Evolutionary conservation across 495 filamentous ascomycete genomes (phyloP).

Genomic region (Penicillium paradoxum): DNA sequence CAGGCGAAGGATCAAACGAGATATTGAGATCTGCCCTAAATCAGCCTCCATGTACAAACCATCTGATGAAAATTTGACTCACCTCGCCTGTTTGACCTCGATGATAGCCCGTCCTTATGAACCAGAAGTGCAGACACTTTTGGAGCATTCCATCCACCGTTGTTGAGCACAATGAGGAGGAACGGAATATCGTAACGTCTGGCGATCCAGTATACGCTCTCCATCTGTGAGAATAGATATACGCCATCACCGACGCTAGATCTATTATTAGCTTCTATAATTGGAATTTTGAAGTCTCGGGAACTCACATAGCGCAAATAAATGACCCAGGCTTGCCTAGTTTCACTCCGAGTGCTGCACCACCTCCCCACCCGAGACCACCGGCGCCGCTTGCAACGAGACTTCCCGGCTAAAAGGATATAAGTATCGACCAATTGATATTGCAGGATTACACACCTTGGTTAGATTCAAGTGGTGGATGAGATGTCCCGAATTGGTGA

Average conservation of each 20-base stretch:
- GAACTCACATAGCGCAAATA: conserved; percentile 22
- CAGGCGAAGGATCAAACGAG: conserved; percentile 70
- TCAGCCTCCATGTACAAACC: not conserved
- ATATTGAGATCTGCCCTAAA: conserved; percentile 60
- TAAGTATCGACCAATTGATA: not conserved
- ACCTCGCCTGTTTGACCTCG: conserved; percentile 20
- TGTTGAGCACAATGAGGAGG: conserved; percentile 85
- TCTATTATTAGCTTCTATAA: not conserved
- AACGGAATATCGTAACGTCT: conserved; percentile 80
- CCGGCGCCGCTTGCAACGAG: conserved; percentile 61
- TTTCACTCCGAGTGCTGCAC: conserved; percentile 77
- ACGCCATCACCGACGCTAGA: conserved; percentile 72
- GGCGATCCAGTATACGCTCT: conserved; percentile 84
- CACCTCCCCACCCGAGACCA: conserved; percentile 88
- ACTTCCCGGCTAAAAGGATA: conserved; percentile 10
- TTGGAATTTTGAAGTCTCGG: no score
- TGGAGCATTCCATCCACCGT: conserved; percentile 77
- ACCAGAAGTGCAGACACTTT: conserved; percentile 64
- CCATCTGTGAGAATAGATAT: conserved; percentile 78
- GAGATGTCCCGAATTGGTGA: conserved; percentile 70
- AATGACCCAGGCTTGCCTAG: conserved; percentile 47
- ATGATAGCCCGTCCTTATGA: conserved; percentile 57
- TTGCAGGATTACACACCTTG: not conserved
- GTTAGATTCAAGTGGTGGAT: conserved; percentile 54
- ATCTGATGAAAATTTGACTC: not conserved